Conservation (phyloP, 2,329 filamentous ascomycete genomes). For the Aspergillus vadensis region DNA sequence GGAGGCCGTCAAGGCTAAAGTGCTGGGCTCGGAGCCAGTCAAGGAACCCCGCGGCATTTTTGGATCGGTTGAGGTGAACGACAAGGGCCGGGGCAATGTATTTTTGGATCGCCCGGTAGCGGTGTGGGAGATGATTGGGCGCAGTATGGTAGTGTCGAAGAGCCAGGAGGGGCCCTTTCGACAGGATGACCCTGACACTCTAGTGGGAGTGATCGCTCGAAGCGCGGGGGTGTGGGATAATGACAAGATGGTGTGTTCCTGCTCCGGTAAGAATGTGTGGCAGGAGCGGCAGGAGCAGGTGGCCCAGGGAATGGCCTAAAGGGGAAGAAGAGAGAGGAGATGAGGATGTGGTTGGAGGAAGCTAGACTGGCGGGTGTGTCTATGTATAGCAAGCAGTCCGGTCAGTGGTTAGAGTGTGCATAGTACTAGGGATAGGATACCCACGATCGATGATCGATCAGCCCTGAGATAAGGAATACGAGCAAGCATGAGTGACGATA, state of each 20-base stretch:
- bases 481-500: neutral
- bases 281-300: constrained; percentile 92
- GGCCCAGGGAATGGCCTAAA: constrained; percentile 83
- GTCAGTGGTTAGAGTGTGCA: neutral
- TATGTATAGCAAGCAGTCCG: constrained; percentile 5
- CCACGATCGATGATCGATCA: neutral
- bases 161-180: constrained; percentile 61
- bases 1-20: constrained; percentile 56
- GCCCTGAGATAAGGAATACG: neutral
- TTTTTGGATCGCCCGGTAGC: constrained; percentile 82
- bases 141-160: constrained; percentile 83
- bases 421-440: neutral
- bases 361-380: constrained; percentile 6
- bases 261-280: constrained; percentile 97
- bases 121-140: constrained; percentile 95
- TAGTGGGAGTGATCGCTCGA: constrained; percentile 90
- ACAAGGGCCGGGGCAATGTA: constrained; percentile 72
- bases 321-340: neutral
- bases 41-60: constrained; percentile 63
- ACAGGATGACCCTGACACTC: constrained; percentile 77
- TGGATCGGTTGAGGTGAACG: constrained; percentile 73
- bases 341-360: neutral
- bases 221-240: constrained; percentile 99
- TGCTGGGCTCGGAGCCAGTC: constrained; percentile 34
- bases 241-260: constrained; percentile 96